Percentiles rank a stretch among this genome's conserved stretches.
phyloP scores from a whole-genome alignment of 2,329 filamentous ascomycete genomes.

The Trichoderma semiorbis region DNA sequence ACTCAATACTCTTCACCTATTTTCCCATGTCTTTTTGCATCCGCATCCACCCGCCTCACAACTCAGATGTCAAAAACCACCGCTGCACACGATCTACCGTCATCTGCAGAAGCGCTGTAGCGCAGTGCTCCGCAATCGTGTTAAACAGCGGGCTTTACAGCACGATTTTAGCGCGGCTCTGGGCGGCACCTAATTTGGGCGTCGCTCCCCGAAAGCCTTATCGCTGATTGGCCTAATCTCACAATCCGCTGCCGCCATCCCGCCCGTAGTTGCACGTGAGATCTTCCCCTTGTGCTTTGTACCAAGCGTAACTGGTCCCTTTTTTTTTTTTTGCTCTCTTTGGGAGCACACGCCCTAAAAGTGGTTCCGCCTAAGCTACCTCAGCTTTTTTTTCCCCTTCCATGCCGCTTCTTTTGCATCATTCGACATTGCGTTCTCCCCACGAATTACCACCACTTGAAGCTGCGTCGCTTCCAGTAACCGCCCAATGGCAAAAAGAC shows the following conservation, averaged over 20 bases:
- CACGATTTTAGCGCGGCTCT: constrained; percentile 13
- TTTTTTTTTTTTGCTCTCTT: neutral
- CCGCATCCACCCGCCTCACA: neutral
- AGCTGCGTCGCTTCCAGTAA: neutral
- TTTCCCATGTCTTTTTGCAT: neutral
- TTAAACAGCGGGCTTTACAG: constrained; percentile 4
- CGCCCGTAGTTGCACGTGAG: constrained; percentile 19
- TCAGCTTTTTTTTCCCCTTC: neutral
- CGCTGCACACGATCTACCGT: neutral
- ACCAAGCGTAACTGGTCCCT: neutral
- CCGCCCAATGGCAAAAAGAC: constrained; percentile 39
- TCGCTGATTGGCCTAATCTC: constrained; percentile 16
- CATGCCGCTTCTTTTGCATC: neutral
- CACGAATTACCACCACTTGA: neutral
- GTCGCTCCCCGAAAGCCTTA: neutral
- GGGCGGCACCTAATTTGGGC: constrained; percentile 18
- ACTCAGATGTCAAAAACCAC: neutral
- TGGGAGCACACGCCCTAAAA: neutral
- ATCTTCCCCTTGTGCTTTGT: neutral
- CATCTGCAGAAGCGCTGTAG: constrained; percentile 11
- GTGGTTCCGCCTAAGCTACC: neutral
- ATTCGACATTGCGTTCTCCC: neutral
- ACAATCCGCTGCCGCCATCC: constrained; percentile 17
- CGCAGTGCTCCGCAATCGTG: constrained; percentile 5
- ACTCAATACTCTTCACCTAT: neutral